phyloP scores from a whole-genome alignment of 192 early-diverging fungal genomes.

The Martensiomyces pterosporus region DNA sequence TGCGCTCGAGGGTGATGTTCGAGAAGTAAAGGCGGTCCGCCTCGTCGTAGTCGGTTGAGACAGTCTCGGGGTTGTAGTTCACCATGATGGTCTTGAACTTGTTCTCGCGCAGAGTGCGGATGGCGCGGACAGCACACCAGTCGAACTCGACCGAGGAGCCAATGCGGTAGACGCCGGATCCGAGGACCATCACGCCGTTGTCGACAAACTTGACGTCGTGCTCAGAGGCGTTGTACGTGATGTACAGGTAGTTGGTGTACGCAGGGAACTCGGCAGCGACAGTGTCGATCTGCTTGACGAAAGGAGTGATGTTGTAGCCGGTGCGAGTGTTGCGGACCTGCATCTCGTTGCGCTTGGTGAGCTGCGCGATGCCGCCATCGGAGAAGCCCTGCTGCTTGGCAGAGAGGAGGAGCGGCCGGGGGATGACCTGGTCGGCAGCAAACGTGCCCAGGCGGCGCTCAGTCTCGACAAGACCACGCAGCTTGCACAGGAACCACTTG shows the following conservation, averaged over 20 bases:
- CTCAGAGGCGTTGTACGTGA: conserved; percentile 92
- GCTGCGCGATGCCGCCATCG: conserved; percentile 58
- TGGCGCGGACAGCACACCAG: conserved; percentile 97
- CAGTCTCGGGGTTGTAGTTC: conserved; percentile 99
- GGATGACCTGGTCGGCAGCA: conserved; percentile 50
- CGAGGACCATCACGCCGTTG: conserved; percentile 94
- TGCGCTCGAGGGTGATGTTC: conserved; percentile 87
- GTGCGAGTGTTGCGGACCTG: conserved; percentile 77
- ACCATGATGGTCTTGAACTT: conserved; percentile 96
- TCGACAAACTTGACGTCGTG: conserved; percentile 92
- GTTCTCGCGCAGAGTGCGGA: conserved; percentile 84
- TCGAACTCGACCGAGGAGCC: conserved; percentile 98
- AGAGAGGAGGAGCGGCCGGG: conserved; percentile 57
- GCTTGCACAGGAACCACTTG: conserved; percentile 96
- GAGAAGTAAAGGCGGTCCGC: conserved; percentile 98
- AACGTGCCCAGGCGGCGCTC: conserved; percentile 61
- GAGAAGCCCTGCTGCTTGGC: conserved; percentile 98
- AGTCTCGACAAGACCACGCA: conserved; percentile 81
- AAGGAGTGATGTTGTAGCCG: conserved; percentile 80
- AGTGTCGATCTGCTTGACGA: conserved; percentile 98
- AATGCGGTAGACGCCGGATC: conserved; percentile 97
- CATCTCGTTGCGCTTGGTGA: conserved; percentile 79
- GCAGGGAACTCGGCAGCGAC: conserved; percentile 98
- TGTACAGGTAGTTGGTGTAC: conserved; percentile 97
- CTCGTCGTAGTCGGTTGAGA: conserved; percentile 99